Conservation (phyloP, 2,329 filamentous ascomycete species). For the Leptographium lundbergii region DNA sequence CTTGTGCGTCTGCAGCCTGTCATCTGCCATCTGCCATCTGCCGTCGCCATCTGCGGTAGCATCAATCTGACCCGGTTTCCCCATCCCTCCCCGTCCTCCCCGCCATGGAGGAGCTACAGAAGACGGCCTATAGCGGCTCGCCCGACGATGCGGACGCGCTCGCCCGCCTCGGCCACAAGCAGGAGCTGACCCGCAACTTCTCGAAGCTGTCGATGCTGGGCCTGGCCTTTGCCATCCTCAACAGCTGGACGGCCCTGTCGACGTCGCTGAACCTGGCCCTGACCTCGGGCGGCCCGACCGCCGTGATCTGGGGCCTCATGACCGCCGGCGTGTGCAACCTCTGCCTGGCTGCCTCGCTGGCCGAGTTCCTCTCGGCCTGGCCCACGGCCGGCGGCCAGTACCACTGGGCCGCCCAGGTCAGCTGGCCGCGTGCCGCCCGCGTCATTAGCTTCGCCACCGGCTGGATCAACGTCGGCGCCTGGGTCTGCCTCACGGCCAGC, state of each 20-base stretch:
- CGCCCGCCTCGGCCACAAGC: slow-evolving; percentile 32
- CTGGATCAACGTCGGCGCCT: slow-evolving; percentile 62
- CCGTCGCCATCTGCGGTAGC: too few relatives aligned
- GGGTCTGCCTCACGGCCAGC: slow-evolving; percentile 57
- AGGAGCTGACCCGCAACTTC: slow-evolving; percentile 37
- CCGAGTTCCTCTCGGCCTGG: slow-evolving; percentile 58
- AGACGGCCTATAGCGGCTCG: not conserved
- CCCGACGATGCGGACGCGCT: slow-evolving; percentile 25
- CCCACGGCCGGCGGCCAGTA: slow-evolving; percentile 50
- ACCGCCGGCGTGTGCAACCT: slow-evolving; percentile 56
- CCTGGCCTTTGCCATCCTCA: slow-evolving; percentile 35
- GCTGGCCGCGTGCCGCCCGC: slow-evolving; percentile 46
- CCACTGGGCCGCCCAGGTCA: slow-evolving; percentile 57
- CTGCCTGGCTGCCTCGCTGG: slow-evolving; percentile 54
- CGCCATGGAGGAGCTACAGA: slow-evolving; percentile 1
- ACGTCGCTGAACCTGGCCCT: slow-evolving; percentile 37
- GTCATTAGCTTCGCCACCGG: slow-evolving; percentile 58
- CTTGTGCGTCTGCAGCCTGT: too few relatives aligned
- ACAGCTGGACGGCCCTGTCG: slow-evolving; percentile 36
- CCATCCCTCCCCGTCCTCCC: too few relatives aligned
- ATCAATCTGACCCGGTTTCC: not conserved
- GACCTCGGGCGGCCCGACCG: slow-evolving; percentile 54
- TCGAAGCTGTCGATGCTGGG: slow-evolving; percentile 34
- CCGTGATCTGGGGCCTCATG: slow-evolving; percentile 60
- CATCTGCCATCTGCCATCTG: too few relatives aligned